Percentiles rank a stretch among this genome's conserved stretches.
Conservation (phyloP, 768 basidiomycete species). For the Lenzites betulinus region DNA sequence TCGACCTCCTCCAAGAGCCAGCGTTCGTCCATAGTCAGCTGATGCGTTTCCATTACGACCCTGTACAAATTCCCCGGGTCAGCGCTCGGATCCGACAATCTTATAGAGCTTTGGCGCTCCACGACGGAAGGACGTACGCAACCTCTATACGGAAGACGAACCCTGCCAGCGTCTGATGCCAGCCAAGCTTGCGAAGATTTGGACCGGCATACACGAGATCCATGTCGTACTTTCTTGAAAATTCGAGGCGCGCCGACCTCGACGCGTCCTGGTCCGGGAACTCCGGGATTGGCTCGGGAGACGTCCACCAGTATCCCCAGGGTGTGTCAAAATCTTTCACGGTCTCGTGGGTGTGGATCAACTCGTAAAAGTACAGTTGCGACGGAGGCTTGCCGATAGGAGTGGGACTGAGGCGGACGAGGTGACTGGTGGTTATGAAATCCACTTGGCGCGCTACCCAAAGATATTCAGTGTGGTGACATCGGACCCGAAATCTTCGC, state of each 20-base stretch:
- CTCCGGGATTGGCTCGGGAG: neutral
- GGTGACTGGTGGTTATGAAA: neutral
- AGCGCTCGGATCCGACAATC: too few relatives aligned
- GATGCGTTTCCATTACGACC: neutral
- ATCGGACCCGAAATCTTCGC: neutral
- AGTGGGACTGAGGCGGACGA: neutral
- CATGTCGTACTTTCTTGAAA: neutral
- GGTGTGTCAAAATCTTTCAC: neutral
- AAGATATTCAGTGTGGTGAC: neutral
- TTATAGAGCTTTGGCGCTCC: too few relatives aligned
- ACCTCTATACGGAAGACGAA: slow-evolving; percentile 12
- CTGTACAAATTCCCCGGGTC: neutral
- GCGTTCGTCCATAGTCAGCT: neutral
- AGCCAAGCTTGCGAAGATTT: neutral
- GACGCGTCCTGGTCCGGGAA: neutral
- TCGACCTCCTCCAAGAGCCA: neutral
- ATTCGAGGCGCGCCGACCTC: neutral
- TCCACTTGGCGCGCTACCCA: neutral
- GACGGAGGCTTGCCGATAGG: neutral
- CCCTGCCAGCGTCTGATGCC: slow-evolving; percentile 1
- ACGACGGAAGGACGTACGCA: neutral
- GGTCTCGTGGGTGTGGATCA: neutral
- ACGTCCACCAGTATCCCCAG: slow-evolving; percentile 10
- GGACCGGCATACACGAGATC: slow-evolving; percentile 1
- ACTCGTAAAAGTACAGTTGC: slow-evolving; percentile 3